Evolutionary conservation across 805 yeast genomes (phyloP), one percentile per base, ranked within the genome.

Genomic region (Sugiyamaella lignohabitans): DNA sequence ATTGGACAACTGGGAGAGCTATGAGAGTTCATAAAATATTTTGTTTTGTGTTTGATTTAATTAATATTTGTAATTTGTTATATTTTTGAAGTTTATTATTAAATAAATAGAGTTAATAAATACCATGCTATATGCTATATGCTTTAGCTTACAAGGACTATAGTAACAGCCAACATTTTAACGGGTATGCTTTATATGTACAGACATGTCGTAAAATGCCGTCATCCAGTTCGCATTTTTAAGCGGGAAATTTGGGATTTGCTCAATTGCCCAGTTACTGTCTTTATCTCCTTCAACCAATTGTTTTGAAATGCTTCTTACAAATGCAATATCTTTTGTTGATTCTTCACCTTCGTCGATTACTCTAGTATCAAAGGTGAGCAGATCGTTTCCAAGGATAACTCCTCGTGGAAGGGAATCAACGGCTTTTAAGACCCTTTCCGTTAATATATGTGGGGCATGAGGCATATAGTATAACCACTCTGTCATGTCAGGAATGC

Each of bases 1-100:
- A 59, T 71, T 93, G 55, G 97, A 93, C 55, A 87, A 88, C 77
- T 93, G 99, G 99, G 97, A 87, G 62, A 72, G 76, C 57, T 91
- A 84, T 67, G 80, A 75, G 64, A 57, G 58, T 30, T 42, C 50
- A 46, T 53, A 44, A 41, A 17, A 40, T 16, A 6, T 23, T 27
- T 42, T 32, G 38, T 35, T 16, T 17, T 35, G 21, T 35, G 14
- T 6, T 35, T 35, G 6, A 8, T 17, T 35, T 16, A 19, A 35
- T 35, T 17, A 17, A 27, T 27, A 27, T 27, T 10, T 27, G 10
- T 27, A 27, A 27, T 44, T 23, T 16, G 5, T 10, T 37, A 11
- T 2, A n/a, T 38, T 4, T 11, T 6, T 36, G 24, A 29, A 14
- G 44, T 16, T 32, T 14, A 30, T 30, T 27, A 6, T 40, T 45